Evolutionary conservation across 1,284 basidiomycete genomes (phyloP), one percentile per base, ranked within the genome.

Genomic region (Austropuccinia psidii): DNA sequence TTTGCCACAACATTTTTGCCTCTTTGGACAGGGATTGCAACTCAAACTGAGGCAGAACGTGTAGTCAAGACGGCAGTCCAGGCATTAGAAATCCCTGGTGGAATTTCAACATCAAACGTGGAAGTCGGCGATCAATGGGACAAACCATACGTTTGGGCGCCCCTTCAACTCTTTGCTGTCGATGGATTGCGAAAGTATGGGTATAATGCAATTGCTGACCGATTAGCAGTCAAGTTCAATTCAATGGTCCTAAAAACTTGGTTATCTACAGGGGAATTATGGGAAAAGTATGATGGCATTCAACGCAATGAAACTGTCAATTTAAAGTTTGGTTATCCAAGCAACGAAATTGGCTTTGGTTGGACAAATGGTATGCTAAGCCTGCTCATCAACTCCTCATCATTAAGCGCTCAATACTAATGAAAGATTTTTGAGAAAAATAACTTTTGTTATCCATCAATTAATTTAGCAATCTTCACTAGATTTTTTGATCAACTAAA

Each of bases 211-310:
- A 19, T 19, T 19, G 57, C 57, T 29, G 29, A 70, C 27, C 29
- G 68, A 49, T 43, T 70, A 27, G 68, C 68, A 9, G 41, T 45
- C 5, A 70, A 70, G 27, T 70, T 70, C 29, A 43, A 19, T 19
- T 70, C 55, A 9, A 70, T 61, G 55, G 68, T 70, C 54, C 57
- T 70, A n/a, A 70, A 70, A 35, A 41, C 43, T 41, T 70, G 68
- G 68, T 27, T 45, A n/a, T 13, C 19, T 29, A 47, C 55, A 5
- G 57, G 57, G n/a, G 35, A 45, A 15, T 35, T 70, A 7, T 70
- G 68, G 68, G 68, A 70, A 45, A 70, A 70, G 57, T 70, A 70
- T 29, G 29, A 70, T 49, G 68, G 43, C 17, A 17, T 33, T 5
- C 45, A 61, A 24, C 33, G 68, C 6, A 35, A 70, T 60, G 39